phyloP scores from a whole-genome alignment of 2,329 filamentous ascomycete species.

The Fusarium secorum region DNA sequence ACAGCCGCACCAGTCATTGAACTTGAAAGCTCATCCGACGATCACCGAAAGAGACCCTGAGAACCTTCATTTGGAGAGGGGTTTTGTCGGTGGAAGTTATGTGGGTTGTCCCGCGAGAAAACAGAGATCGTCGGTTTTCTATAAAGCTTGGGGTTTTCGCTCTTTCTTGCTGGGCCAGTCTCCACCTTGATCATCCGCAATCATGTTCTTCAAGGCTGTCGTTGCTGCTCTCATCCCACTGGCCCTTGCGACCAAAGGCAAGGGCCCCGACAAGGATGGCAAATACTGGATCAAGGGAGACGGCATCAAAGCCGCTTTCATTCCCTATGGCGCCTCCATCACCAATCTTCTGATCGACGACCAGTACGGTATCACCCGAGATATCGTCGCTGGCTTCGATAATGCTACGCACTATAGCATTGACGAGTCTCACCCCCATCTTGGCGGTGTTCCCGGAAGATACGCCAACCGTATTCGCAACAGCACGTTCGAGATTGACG shows the following conservation, averaged over 20 bases:
- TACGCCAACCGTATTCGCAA: constrained; percentile 87
- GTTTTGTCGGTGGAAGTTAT: constrained; percentile 12
- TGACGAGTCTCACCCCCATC: constrained; percentile 73
- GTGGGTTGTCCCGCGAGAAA: neutral
- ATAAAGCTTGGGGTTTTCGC: constrained; percentile 18
- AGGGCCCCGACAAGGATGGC: constrained; percentile 62
- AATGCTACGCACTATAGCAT: constrained; percentile 75
- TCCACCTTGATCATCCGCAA: constrained; percentile 6
- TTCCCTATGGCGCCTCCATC: constrained; percentile 77
- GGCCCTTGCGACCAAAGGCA: constrained; percentile 25
- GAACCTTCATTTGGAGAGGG: neutral
- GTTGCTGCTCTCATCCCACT: constrained; percentile 23
- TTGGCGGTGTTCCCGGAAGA: constrained; percentile 75
- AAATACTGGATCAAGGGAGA: constrained; percentile 77
- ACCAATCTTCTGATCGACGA: constrained; percentile 76
- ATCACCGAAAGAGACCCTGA: neutral
- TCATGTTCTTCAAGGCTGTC: constrained; percentile 32
- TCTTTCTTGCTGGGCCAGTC: neutral
- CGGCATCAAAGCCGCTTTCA: constrained; percentile 73
- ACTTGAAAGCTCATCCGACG: constrained; percentile 18
- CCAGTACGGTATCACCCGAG: constrained; percentile 71
- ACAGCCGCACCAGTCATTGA: constrained; percentile 32
- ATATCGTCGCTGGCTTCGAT: constrained; percentile 78
- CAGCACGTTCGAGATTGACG: constrained; percentile 74
- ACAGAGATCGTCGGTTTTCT: neutral